Evolutionary conservation across 2,329 filamentous ascomycete genomes (phyloP), one percentile per base, ranked within the genome.

Genomic region (Calonectria ilicicola): DNA sequence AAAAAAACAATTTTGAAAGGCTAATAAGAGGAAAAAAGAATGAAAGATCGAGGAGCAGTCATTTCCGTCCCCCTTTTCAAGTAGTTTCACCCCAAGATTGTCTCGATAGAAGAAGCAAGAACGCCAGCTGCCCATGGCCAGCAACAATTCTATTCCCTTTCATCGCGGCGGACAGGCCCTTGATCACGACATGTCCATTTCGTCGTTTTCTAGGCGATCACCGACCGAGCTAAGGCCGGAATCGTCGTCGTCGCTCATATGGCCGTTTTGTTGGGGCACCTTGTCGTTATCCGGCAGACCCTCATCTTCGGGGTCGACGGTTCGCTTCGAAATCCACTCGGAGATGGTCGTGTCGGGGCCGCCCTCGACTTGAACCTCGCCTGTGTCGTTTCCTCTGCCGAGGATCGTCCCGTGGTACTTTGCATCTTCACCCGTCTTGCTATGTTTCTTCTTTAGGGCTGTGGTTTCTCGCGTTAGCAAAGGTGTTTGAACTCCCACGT

Each of bases 381-480:
- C 91, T 69, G 92, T 90, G 76, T 98, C 95, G 62, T 89, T 89
- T 53, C 89, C 87, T 76, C 92, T 92, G 5, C 96, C 96, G 14
- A 98, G 87, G 0, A 97, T 90, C 0, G 96, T 98, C 35, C 95
- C 95, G 77, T 93, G 91, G 82, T 95, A 98, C 79, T 96, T 93
- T 12, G 93, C 93, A 80, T 98, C 95, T 80, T 97, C 95, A 74
- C 94, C 94, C 1, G 93, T 94, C 79, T 97, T 97, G 85, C 93
- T 95, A 83, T 98, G 94, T 81, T 97, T 98, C 85, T 96, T 97
- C 84, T 98, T 98, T 49, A 98, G 86, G 5, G 92, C 93, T 94
- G 76, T 47, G 44, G 12, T 2, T 56, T 38, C 26, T 7, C 69
- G 49, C 51, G 32, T 65, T 47, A 93, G 83, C 38, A 86, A 87